Percentiles rank a stretch among this genome's conserved stretches.
These are phyloP conservation scores for Puccinia triticina DNA, from an alignment of 1,284 basidiomycete species.

Conservation along the genomic window DNA sequence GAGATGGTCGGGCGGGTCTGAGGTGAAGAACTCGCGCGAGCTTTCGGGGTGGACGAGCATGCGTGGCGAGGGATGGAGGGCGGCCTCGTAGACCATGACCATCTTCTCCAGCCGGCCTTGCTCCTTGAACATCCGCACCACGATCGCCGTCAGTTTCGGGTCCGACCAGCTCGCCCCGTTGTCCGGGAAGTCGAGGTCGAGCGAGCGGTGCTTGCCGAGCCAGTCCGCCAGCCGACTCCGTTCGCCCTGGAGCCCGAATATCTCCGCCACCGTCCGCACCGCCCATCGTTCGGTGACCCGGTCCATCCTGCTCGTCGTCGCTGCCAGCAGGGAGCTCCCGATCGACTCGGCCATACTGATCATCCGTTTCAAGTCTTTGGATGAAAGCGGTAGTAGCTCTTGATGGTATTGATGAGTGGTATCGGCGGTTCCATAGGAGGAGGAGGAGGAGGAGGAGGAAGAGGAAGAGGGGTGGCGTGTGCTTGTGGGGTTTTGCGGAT, in stretches of 20 bases:
- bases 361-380: constrained; percentile 41
- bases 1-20: neutral
- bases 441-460: neutral
- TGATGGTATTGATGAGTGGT: neutral
- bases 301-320: neutral
- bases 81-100: constrained; percentile 45
- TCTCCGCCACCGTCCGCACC: constrained; percentile 28
- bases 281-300: constrained; percentile 23
- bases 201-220: constrained; percentile 11
- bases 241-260: constrained; percentile 20
- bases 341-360: constrained; percentile 26
- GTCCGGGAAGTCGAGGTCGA: constrained; percentile 43
- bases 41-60: constrained; percentile 10
- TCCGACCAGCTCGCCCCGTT: constrained; percentile 47
- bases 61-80: constrained; percentile 33
- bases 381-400: constrained; percentile 8
- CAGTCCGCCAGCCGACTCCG: neutral
- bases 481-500: constrained; percentile 2
- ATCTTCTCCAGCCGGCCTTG: constrained; percentile 21
- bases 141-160: constrained; percentile 37
- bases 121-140: constrained; percentile 38
- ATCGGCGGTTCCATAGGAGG: neutral
- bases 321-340: neutral
- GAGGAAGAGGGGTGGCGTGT: neutral
- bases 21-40: neutral